Conservation (phyloP, 2,329 filamentous ascomycete species). For the Colletotrichum eleusines region DNA sequence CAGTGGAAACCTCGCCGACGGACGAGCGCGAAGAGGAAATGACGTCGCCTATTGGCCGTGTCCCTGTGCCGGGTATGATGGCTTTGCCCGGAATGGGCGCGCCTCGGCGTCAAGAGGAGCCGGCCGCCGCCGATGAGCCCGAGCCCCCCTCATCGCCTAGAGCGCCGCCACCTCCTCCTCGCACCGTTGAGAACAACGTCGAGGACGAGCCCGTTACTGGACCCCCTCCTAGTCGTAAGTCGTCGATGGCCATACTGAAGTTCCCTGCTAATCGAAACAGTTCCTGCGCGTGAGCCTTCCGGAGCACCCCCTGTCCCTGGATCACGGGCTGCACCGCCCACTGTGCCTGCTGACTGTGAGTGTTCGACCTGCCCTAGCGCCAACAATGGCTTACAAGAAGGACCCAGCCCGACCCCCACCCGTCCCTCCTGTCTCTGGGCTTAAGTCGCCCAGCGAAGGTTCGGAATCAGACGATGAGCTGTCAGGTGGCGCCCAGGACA, state of each 20-base stretch:
- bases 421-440: constrained; percentile 62
- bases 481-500: constrained; percentile 59
- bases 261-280: constrained; percentile 49
- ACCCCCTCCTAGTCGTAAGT: constrained; percentile 36
- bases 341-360: constrained; percentile 73
- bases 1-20: constrained; percentile 47
- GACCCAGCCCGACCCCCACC: constrained; percentile 72
- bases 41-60: constrained; percentile 55
- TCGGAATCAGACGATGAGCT: constrained; percentile 92
- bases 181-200: constrained; percentile 62
- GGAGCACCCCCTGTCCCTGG: constrained; percentile 61
- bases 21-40: constrained; percentile 59
- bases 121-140: constrained; percentile 63
- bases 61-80: constrained; percentile 71
- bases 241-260: constrained; percentile 42
- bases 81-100: constrained; percentile 79
- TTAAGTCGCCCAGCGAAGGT: constrained; percentile 75
- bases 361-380: constrained; percentile 41
- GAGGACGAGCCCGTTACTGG: constrained; percentile 46
- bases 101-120: constrained; percentile 61
- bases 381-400: constrained; percentile 10
- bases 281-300: constrained; percentile 49
- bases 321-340: constrained; percentile 67
- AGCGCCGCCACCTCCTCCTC: constrained; percentile 53
- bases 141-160: constrained; percentile 55